Conservation (phyloP, 495 filamentous ascomycete species). For the Neurospora sp. region DNA sequence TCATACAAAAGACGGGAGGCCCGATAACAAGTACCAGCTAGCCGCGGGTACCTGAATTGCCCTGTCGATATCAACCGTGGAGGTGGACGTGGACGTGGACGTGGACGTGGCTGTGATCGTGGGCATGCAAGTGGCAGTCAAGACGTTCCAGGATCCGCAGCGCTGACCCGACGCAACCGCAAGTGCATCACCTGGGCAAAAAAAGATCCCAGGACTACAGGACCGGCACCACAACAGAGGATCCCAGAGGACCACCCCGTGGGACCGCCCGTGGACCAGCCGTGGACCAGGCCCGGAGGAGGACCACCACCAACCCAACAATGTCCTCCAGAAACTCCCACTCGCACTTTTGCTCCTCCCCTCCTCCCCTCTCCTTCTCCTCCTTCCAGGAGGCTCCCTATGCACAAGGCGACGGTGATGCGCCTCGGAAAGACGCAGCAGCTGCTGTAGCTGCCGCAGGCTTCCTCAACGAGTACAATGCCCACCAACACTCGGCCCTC, state of each 20-base stretch:
- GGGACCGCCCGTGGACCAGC: not conserved
- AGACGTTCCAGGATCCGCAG: not conserved
- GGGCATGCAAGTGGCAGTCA: not conserved
- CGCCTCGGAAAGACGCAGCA: conserved; percentile 1
- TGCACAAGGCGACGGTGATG: not conserved
- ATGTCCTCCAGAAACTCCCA: not conserved
- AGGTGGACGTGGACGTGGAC: not conserved
- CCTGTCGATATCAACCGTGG: not conserved
- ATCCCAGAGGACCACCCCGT: not conserved
- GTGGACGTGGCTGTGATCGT: not conserved
- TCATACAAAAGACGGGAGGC: not conserved
- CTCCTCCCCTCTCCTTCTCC: not conserved
- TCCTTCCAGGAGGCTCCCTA: not conserved
- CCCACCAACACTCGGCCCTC: conserved; percentile 6
- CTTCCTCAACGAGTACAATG: conserved; percentile 1
- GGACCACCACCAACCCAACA: not conserved
- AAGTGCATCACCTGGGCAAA: not conserved
- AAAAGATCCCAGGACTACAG: not conserved
- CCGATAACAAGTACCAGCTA: not conserved
- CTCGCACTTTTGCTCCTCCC: not conserved
- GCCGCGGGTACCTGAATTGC: not conserved
- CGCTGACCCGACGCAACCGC: not conserved
- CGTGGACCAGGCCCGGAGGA: not conserved
- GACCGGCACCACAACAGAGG: not conserved
- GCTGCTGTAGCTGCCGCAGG: conserved; percentile 6